Conservation (phyloP, 2,329 filamentous ascomycete genomes). For the Aspergillus ochraceoroseus region DNA sequence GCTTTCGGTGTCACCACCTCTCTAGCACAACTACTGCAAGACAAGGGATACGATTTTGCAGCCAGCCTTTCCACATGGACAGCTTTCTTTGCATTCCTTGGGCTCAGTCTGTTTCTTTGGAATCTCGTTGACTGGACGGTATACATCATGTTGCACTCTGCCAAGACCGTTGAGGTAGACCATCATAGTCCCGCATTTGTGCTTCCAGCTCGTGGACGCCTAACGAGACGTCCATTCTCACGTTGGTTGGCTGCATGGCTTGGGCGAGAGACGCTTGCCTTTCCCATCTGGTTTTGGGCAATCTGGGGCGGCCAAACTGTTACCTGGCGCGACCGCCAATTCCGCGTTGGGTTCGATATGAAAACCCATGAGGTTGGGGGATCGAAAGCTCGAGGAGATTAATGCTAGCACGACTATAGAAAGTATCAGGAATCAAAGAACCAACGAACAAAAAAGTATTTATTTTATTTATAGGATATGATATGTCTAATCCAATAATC, state of each 20-base stretch:
- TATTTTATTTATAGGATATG: not conserved
- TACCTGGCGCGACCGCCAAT: constrained; percentile 76
- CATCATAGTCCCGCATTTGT: constrained; percentile 71
- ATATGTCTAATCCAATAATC: constrained; percentile 1
- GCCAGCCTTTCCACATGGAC: constrained; percentile 61
- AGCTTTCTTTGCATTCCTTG: constrained; percentile 62
- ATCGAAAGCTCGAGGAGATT: constrained; percentile 14
- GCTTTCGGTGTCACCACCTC: constrained; percentile 69
- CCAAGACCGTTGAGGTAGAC: constrained; percentile 64
- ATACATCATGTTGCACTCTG: constrained; percentile 69
- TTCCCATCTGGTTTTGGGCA: constrained; percentile 87
- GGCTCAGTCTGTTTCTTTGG: constrained; percentile 63
- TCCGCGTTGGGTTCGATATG: constrained; percentile 79
- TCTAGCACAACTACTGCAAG: constrained; percentile 56
- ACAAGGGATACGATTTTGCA: constrained; percentile 37
- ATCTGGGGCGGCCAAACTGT: constrained; percentile 84
- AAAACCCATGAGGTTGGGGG: constrained; percentile 60
- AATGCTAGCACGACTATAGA: constrained; percentile 11
- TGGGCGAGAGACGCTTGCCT: constrained; percentile 71
- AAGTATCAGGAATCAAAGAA: too few species aligned
- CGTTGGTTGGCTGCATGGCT: constrained; percentile 81
- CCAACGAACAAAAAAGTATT: constrained; percentile 1
- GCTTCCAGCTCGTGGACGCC: constrained; percentile 44
- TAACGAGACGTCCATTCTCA: constrained; percentile 52
- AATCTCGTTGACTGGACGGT: constrained; percentile 68